Evolutionary conservation across 2,329 filamentous ascomycete genomes (phyloP), one percentile per base, ranked within the genome.

Genomic region (Corynespora cassiicola): DNA sequence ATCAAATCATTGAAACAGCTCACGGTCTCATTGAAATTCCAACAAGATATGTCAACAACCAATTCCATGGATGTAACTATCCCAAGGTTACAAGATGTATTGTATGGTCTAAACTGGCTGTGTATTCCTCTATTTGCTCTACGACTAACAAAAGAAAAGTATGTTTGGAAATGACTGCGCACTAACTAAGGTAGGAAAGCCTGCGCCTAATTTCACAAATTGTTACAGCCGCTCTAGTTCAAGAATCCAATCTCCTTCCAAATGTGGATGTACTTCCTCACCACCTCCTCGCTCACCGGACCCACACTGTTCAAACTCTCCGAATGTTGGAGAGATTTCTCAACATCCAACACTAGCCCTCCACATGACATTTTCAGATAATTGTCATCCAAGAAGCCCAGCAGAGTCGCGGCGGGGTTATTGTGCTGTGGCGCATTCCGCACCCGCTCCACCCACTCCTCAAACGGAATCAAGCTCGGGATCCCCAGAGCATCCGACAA

Each of bases 301-400:
- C 46, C 42, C 9, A 48, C 30, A 17, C 14, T 43, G 2, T 51
- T 42, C 38, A 76, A 39, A 0, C 63, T 66, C 12, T 47, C 19
- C 0, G 73, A 76, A 52, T 75, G 66, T 43, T 69, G 57, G 2
- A 33, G 37, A 3, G 57, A 52, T 18, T 63, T 61, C 8, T 50
- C 39, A 1, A 67, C 71, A 35, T 66, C 72, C 28, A 77, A 25
- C 1, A 76, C 18, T 3, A 77, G 36, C 0, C 70, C 72, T 6
- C 72, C 73, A 46, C 73, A 76, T 0, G 68, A 69, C 74, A 77
- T 77, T 17, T 71, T 63, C 18, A 64, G 6, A 32, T 65, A 71
- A 34, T 71, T 45, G 5, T 41, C 31, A 7, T 66, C 61, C 3
- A 70, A 45, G 41, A 70, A 72, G 3, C 66, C 64, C 0, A 65